These are phyloP conservation scores for Trichoderma reesei DNA, from an alignment of 495 filamentous ascomycete genomes.

Conservation along the genomic window DNA sequence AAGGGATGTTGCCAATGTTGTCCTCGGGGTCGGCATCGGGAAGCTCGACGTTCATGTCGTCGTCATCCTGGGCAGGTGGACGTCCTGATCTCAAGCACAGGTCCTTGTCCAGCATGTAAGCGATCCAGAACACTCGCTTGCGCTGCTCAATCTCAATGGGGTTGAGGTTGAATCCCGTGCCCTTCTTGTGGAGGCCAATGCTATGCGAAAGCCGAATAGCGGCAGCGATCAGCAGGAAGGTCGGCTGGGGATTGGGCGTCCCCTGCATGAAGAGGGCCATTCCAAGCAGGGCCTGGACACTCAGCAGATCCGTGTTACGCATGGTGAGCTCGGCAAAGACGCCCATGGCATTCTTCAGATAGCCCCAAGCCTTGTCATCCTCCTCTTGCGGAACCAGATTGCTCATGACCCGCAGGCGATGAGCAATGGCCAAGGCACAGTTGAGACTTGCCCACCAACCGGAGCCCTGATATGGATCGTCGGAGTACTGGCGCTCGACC, in stretches of 20 bases:
- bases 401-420: conserved; percentile 90
- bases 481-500: conserved; percentile 84
- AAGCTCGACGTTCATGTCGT: conserved; percentile 96
- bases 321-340: conserved; percentile 87
- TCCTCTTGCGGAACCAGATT: conserved; percentile 83
- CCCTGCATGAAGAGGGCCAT: conserved; percentile 96
- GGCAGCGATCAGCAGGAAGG: conserved; percentile 86
- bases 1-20: conserved; percentile 84
- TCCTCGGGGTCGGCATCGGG: conserved; percentile 85
- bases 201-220: conserved; percentile 87
- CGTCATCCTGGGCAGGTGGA: conserved; percentile 90
- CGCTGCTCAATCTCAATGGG: conserved; percentile 87
- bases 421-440: conserved; percentile 82
- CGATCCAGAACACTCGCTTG: conserved; percentile 97
- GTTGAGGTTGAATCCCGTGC: conserved; percentile 83
- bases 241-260: conserved; percentile 92
- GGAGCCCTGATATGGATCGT: conserved; percentile 86
- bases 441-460: conserved; percentile 99
- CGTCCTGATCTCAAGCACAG: conserved; percentile 86
- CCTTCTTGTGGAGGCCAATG: conserved; percentile 90
- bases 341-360: conserved; percentile 92
- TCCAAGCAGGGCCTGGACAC: conserved; percentile 91
- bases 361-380: conserved; percentile 86
- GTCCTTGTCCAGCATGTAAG: conserved; percentile 92
- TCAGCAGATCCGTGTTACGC: conserved; percentile 90